phyloP scores from a whole-genome alignment of 2,329 filamentous ascomycete genomes.

The Fusarium bulbicola region DNA sequence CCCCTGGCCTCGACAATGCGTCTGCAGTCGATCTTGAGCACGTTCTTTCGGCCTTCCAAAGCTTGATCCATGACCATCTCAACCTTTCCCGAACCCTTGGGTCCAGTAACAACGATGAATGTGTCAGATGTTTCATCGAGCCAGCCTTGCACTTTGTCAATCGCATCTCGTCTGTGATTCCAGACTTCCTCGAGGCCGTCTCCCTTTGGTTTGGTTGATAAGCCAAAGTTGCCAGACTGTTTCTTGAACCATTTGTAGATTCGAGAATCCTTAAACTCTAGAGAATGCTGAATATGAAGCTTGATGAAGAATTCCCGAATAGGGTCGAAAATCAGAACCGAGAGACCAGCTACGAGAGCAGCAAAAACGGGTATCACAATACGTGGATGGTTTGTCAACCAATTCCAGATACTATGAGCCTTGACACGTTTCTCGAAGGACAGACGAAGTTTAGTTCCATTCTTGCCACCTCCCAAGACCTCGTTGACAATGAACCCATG shows the following conservation, averaged over 20 bases:
- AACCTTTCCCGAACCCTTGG: constrained; percentile 88
- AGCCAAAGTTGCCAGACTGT: constrained; percentile 69
- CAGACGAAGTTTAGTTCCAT: constrained; percentile 79
- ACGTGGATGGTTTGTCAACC: constrained; percentile 85
- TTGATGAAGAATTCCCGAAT: constrained; percentile 94
- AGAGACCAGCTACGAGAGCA: constrained; percentile 82
- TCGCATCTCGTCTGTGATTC: constrained; percentile 84
- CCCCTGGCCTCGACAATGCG: constrained; percentile 90
- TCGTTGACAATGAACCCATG: constrained; percentile 82
- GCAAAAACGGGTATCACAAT: constrained; percentile 87
- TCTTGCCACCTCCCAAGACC: constrained; percentile 75
- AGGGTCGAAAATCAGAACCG: constrained; percentile 91
- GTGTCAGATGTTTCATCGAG: constrained; percentile 88
- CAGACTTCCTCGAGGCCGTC: constrained; percentile 83
- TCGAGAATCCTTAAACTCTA: constrained; percentile 77
- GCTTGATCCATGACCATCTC: constrained; percentile 89
- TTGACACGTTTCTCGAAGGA: constrained; percentile 85
- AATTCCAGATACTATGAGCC: constrained; percentile 83
- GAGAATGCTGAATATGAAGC: constrained; percentile 80
- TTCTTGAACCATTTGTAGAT: constrained; percentile 82
- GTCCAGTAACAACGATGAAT: constrained; percentile 93
- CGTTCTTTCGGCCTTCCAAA: constrained; percentile 77
- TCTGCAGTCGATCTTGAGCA: constrained; percentile 91
- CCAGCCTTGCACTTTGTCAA: constrained; percentile 85
- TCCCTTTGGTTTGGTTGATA: constrained; percentile 65